Conservation (phyloP, 768 basidiomycete species). For the Suillus sp. region DNA sequence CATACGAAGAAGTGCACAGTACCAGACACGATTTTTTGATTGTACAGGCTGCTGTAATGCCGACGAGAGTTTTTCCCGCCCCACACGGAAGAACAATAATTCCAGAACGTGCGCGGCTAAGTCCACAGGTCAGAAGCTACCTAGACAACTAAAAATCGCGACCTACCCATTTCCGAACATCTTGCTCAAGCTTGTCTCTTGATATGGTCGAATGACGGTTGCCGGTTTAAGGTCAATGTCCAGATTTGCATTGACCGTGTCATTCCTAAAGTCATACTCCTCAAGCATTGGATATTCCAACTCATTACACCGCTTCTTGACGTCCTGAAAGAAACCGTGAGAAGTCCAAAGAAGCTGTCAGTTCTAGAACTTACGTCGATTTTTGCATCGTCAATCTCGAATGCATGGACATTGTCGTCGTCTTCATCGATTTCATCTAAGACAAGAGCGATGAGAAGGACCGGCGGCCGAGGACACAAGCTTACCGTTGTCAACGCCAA, state of each 20-base stretch:
- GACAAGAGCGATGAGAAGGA: conserved; percentile 3
- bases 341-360: conserved; percentile 9
- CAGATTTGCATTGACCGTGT: conserved; percentile 92
- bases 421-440: conserved; percentile 96
- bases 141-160: background rate
- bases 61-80: conserved; percentile 97
- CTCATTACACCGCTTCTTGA: conserved; percentile 96
- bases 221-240: conserved; percentile 99
- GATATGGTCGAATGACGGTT: conserved; percentile 96
- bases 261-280: conserved; percentile 98
- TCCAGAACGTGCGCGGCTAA: conserved; percentile 92
- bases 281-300: conserved; percentile 98
- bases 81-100: conserved; percentile 99
- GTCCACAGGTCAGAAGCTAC: conserved; percentile 16
- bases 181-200: conserved; percentile 97
- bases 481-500: conserved; percentile 87
- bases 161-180: conserved; percentile 98
- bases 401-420: conserved; percentile 95
- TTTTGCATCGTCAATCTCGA: conserved; percentile 91
- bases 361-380: conserved; percentile 69
- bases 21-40: conserved; percentile 99
- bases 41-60: conserved; percentile 99
- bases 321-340: conserved; percentile 56
- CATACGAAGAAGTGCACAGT: conserved; percentile 96
- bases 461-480: background rate